Percentiles rank a stretch among this genome's conserved stretches.
Conservation (phyloP, 768 basidiomycete species). For the Boletus tomentosulus region DNA sequence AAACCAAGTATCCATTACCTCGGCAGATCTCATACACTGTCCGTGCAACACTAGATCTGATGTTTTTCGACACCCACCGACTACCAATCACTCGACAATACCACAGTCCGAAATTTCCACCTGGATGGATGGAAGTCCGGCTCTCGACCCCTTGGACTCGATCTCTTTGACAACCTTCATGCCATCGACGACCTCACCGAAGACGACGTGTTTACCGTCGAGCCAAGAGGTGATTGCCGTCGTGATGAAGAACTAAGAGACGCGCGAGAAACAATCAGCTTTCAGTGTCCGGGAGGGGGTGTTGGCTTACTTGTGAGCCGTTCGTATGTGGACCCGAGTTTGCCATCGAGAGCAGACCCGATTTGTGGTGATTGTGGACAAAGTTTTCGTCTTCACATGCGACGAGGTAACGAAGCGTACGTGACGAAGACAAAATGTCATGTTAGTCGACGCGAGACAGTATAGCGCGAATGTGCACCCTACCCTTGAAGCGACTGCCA, state of each 20-base stretch:
- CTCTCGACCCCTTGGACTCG: constrained; percentile 31
- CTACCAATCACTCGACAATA: constrained; percentile 30
- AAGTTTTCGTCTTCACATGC: constrained; percentile 63
- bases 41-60: not conserved
- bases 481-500: constrained; percentile 72
- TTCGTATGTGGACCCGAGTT: constrained; percentile 82
- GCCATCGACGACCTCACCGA: constrained; percentile 45
- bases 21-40: not conserved
- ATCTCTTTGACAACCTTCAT: constrained; percentile 40
- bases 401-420: too few relatives aligned
- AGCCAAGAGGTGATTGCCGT: constrained; percentile 66
- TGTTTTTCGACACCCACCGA: not conserved
- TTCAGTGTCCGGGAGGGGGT: not conserved
- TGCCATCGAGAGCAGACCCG: constrained; percentile 78
- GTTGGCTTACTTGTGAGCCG: constrained; percentile 59
- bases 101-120: constrained; percentile 59
- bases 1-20: constrained; percentile 6
- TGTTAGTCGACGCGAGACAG: not conserved
- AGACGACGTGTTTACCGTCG: constrained; percentile 42
- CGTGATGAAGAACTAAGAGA: constrained; percentile 67
- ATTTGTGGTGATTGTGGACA: constrained; percentile 53
- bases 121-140: constrained; percentile 28
- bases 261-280: not conserved
- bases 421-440: not conserved
- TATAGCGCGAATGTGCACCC: constrained; percentile 14